These are phyloP conservation scores for Dactylellina drechsleri DNA, from an alignment of 2,329 filamentous ascomycete species.

Conservation along the genomic window DNA sequence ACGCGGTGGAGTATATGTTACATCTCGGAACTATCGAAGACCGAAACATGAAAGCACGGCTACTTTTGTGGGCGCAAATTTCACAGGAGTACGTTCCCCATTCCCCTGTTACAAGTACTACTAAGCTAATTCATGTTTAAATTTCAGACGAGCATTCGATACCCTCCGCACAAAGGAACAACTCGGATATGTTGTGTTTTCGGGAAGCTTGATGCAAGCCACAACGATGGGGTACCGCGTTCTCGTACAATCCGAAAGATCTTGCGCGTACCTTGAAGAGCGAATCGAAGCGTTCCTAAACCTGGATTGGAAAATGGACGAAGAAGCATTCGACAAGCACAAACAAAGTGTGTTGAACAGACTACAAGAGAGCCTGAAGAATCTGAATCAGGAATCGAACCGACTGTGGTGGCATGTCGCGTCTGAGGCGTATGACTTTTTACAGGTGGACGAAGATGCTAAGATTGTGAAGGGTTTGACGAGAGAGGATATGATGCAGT, in stretches of 20 bases:
- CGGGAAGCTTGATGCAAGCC: constrained; percentile 75
- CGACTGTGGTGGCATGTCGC: constrained; percentile 87
- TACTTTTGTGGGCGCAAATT: constrained; percentile 86
- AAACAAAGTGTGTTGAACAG: constrained; percentile 89
- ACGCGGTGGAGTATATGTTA: constrained; percentile 82
- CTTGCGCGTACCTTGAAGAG: constrained; percentile 82
- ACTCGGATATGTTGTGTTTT: constrained; percentile 95
- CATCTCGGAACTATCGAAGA: constrained; percentile 76
- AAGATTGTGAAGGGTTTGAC: constrained; percentile 77
- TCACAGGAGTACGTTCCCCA: constrained; percentile 72
- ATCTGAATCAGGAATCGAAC: constrained; percentile 82
- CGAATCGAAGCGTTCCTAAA: constrained; percentile 88
- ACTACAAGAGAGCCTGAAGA: constrained; percentile 89
- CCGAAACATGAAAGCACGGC: constrained; percentile 76
- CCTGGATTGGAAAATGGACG: constrained; percentile 76
- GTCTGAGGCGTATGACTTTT: constrained; percentile 88
- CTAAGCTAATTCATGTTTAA: not conserved
- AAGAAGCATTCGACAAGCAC: constrained; percentile 86
- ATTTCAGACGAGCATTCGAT: constrained; percentile 77
- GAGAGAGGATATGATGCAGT: constrained; percentile 81
- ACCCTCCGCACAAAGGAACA: constrained; percentile 96
- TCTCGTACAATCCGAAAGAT: constrained; percentile 91
- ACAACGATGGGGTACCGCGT: constrained; percentile 87
- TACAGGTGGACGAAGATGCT: constrained; percentile 80
- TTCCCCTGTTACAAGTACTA: not conserved